phyloP scores from a whole-genome alignment of 345 rosid species.

The Gossypium arboreum region DNA sequence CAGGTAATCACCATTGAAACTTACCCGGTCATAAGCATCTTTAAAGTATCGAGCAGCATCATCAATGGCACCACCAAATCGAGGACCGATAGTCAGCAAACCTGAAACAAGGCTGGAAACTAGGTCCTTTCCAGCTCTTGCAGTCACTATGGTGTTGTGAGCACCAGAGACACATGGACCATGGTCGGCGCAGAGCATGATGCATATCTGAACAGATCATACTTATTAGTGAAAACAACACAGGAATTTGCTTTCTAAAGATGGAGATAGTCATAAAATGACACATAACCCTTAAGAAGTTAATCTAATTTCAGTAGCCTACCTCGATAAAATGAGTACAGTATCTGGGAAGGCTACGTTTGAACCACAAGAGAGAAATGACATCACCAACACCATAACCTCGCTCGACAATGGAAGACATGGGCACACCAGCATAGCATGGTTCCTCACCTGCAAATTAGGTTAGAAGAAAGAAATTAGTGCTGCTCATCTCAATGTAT shows the following conservation, averaged over 20 bases:
- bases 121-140: constrained; percentile 98
- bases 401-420: constrained; percentile 88
- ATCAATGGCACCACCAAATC: constrained; percentile 98
- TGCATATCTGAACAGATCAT: constrained; percentile 63
- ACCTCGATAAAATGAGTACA: constrained; percentile 94
- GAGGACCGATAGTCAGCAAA: constrained; percentile 90
- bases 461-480: constrained; percentile 9
- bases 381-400: constrained; percentile 96
- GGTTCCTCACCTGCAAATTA: constrained; percentile 83
- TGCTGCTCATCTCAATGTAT: neutral
- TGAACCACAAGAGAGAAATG: constrained; percentile 93
- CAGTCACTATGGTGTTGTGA: constrained; percentile 92
- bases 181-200: constrained; percentile 92
- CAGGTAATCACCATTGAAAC: constrained; percentile 7
- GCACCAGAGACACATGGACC: constrained; percentile 98
- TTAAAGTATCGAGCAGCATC: constrained; percentile 96
- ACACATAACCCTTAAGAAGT: neutral
- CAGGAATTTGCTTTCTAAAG: neutral
- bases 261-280: neutral
- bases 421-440: constrained; percentile 94
- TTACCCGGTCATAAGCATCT: constrained; percentile 88
- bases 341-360: constrained; percentile 94
- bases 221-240: constrained; percentile 9
- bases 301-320: constrained; percentile 14
- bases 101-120: constrained; percentile 97